phyloP scores from a whole-genome alignment of 2,329 filamentous ascomycete genomes.

The Hypoxylon sp. region DNA sequence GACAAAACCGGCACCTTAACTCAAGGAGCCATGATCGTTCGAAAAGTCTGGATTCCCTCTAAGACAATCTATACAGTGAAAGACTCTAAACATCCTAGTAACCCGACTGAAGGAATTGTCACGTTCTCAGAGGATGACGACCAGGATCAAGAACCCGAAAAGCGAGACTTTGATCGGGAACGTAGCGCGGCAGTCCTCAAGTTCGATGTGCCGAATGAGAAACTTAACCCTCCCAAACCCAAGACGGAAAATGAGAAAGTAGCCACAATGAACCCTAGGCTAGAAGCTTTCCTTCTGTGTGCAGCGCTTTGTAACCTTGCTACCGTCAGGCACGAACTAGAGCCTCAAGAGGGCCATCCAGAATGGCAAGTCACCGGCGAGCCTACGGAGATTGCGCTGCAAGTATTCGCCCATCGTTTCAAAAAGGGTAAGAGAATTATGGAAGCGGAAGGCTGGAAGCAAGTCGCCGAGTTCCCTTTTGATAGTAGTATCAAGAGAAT shows the following conservation, averaged over 20 bases:
- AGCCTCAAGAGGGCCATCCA: conserved; percentile 66
- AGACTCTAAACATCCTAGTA: conserved; percentile 71
- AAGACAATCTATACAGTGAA: conserved; percentile 72
- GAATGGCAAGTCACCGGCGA: conserved; percentile 78
- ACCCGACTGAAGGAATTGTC: conserved; percentile 72
- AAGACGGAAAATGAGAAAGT: conserved; percentile 54
- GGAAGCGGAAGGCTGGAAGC: conserved; percentile 70
- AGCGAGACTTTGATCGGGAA: conserved; percentile 71
- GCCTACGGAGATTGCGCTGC: conserved; percentile 82
- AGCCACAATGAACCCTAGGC: conserved; percentile 64
- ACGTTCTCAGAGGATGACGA: conserved; percentile 61
- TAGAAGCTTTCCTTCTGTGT: conserved; percentile 67
- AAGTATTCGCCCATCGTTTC: conserved; percentile 81
- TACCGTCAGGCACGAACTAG: conserved; percentile 69
- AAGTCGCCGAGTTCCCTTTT: conserved; percentile 81
- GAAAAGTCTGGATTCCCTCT: conserved; percentile 75
- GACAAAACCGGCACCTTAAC: conserved; percentile 81
- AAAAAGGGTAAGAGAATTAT: conserved; percentile 69
- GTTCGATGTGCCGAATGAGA: conserved; percentile 74
- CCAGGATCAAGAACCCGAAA: conserved; percentile 56
- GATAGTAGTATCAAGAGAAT: conserved; percentile 84
- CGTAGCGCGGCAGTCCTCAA: conserved; percentile 72
- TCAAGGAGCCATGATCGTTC: conserved; percentile 78
- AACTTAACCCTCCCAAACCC: conserved; percentile 58
- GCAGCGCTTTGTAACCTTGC: conserved; percentile 76